Base-by-base conservation (phyloP, 139 green algal genomes). In the Chlamydomonas sp. region DNA sequence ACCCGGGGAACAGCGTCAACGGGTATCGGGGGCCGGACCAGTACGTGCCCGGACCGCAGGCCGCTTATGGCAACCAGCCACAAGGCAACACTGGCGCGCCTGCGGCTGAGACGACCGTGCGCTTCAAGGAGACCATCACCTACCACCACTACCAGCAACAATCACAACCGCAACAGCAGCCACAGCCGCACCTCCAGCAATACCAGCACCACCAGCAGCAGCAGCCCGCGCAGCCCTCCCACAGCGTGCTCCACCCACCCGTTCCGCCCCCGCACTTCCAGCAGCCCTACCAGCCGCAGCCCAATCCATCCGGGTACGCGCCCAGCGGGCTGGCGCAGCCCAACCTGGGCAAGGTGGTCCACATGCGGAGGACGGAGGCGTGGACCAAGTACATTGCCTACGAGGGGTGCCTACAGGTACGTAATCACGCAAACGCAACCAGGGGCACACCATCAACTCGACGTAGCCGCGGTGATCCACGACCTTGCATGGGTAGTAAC, bases 321-420 rank as follows among this genome's bases (percentile, higher is more conserved):
- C 12, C n/a, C 3, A 74, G 31, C 12, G 79, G 79, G 12, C 2
- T 57, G 10, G 63, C 63, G 9, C 84, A 88, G 63, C 10, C 12
- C 10, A 10, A 71, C 10, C 9, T 10, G 10, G 84, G 84, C 58
- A 88, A 83, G 60, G 75, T 92, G 58, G 87, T 92, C 60, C 89
- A 87, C 77, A 91, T 94, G 89, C 77, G 76, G 2, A 72, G 91
- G 4, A 78, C 69, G 0, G 91, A 94, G n/a, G 91, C 89, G 5
- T 94, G 91, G 91, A 73, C 85, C 71, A 89, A 89, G 73, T 94
- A 92, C 77, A 82, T 94, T 6, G 91, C 91, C 0, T 94, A 94
- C 78, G 91, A 94, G 80, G 91, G 89, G 59, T 93, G 85, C 86
- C 84, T 91, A 7, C 91, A 93, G 89, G 91, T 93, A 63, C 59